Base-by-base conservation (phyloP, 2,329 filamentous ascomycete genomes). In the Rasamsonia emersonii region DNA sequence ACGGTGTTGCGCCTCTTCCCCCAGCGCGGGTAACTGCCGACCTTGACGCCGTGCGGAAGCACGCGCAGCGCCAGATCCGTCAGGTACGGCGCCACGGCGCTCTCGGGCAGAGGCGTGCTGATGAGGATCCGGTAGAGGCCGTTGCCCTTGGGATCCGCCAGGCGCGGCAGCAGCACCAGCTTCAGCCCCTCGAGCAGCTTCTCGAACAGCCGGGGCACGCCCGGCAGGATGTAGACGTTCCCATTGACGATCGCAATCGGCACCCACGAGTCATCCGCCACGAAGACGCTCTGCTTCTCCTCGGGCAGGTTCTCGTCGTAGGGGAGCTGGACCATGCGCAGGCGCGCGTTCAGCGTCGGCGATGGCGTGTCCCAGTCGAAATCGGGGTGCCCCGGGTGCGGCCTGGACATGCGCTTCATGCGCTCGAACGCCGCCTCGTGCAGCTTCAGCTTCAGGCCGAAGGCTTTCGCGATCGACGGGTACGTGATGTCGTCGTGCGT, bases 401-500 rank as follows among this genome's bases (percentile, higher is more conserved):
- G 78, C 53, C 77, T 82, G 18, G 81, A 85, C 6, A 94, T 70
- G 39, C 64, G 70, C 62, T 83, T 88, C 91, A 96, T 96, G 51
- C 80, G 78, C 42, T 76, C 71, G 46, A 81, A 82, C 0, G 88
- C 79, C 36, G 76, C 74, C 25, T 84, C 64, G 65, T 96, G 85
- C 17, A 93, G 71, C 44, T 79, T 73, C 11, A 96, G 67, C 9
- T 79, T 74, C 5, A 95, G 68, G 25, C 68, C 64, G 56, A 95
- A 96, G 5, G 88, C 91, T 55, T 86, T 86, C 42, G 85, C 88
- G 55, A 98, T 93, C 23, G 86, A 89, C 52, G 83, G 71, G 64
- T 98, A 98, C 16, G 91, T 96, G 46, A 96, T 96, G 55, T 98
- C 91, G 59, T 98, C 91, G 66, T 96, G 89, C 82, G 89, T 96